These are phyloP conservation scores for Wickerhamiella infanticola DNA, from an alignment of 1,139 yeast genomes.

Conservation along the genomic window DNA sequence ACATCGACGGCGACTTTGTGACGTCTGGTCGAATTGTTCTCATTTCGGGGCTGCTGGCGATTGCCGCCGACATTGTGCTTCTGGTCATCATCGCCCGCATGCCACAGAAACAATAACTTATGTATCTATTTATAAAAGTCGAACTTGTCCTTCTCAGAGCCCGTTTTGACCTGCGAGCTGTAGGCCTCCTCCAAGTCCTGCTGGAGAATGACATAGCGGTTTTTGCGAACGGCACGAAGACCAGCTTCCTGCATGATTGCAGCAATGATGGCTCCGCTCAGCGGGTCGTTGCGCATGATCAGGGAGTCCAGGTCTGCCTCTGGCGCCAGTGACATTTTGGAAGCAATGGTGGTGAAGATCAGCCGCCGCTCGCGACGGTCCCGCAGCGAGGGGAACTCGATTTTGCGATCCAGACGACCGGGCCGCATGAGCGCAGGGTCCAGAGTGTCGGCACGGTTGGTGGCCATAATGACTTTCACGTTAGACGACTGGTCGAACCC, in stretches of 20 bases:
- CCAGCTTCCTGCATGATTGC: conserved; percentile 99
- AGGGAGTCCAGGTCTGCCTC: conserved; percentile 93
- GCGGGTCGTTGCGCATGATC: conserved; percentile 88
- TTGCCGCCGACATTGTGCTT: conserved; percentile 18
- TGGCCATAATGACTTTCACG: conserved; percentile 97
- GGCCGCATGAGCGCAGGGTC: conserved; percentile 97
- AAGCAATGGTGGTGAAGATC: conserved; percentile 90
- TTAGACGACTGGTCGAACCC: conserved; percentile 94
- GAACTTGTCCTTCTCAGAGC: conserved; percentile 89
- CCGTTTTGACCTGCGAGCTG: conserved; percentile 89
- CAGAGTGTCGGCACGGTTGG: conserved; percentile 93
- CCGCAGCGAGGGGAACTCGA: conserved; percentile 88
- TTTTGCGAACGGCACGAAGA: conserved; percentile 91
- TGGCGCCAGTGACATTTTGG: conserved; percentile 94
- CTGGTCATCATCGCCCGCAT: conserved; percentile 13
- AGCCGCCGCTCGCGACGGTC: conserved; percentile 96
- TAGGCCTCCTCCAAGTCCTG: conserved; percentile 96
- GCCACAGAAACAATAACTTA: neutral
- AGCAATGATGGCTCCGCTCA: conserved; percentile 95
- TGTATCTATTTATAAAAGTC: conserved; percentile 70
- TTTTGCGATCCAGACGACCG: conserved; percentile 94
- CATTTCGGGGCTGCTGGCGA: conserved; percentile 17
- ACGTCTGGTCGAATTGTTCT: conserved; percentile 21
- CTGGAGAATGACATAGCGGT: conserved; percentile 90
- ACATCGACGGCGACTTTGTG: conserved; percentile 8